phyloP scores from a whole-genome alignment of 2,329 filamentous ascomycete genomes.

The Exophiala xenobiotica region DNA sequence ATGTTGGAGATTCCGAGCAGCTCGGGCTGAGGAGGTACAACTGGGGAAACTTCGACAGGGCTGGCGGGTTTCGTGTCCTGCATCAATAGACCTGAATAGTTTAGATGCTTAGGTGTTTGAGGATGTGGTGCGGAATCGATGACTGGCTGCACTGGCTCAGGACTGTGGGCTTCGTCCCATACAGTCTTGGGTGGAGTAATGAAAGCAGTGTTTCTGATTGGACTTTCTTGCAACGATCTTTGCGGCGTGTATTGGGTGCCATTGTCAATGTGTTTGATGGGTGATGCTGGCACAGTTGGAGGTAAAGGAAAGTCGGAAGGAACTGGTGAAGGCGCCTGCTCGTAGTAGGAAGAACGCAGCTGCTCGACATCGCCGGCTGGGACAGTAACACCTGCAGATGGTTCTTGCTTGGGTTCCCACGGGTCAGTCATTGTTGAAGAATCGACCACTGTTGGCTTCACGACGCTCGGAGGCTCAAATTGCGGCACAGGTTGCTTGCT shows the following conservation, averaged over 20 bases:
- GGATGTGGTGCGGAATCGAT: constrained; percentile 1
- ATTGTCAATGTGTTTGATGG: constrained; percentile 37
- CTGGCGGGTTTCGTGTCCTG: constrained; percentile 25
- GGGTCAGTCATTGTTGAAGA: constrained; percentile 63
- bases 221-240: constrained; percentile 36
- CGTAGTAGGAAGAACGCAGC: constrained; percentile 23
- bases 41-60: constrained; percentile 16
- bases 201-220: constrained; percentile 31
- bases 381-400: constrained; percentile 30
- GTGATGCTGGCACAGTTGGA: constrained; percentile 29
- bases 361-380: constrained; percentile 4
- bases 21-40: constrained; percentile 18
- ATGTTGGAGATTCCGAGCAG: constrained; percentile 36
- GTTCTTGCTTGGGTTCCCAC: constrained; percentile 44
- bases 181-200: constrained; percentile 43
- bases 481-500: constrained; percentile 15
- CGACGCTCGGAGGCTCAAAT: constrained; percentile 23
- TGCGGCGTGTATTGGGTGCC: constrained; percentile 46
- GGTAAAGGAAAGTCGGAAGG: constrained; percentile 30
- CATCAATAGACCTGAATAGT: constrained; percentile 35
- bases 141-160: constrained; percentile 33
- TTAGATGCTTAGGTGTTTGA: constrained; percentile 21
- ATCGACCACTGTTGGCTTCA: constrained; percentile 54
- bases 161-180: constrained; percentile 45
- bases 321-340: constrained; percentile 7